phyloP scores from a whole-genome alignment of 2,329 filamentous ascomycete species.

The Botrytis medusae region DNA sequence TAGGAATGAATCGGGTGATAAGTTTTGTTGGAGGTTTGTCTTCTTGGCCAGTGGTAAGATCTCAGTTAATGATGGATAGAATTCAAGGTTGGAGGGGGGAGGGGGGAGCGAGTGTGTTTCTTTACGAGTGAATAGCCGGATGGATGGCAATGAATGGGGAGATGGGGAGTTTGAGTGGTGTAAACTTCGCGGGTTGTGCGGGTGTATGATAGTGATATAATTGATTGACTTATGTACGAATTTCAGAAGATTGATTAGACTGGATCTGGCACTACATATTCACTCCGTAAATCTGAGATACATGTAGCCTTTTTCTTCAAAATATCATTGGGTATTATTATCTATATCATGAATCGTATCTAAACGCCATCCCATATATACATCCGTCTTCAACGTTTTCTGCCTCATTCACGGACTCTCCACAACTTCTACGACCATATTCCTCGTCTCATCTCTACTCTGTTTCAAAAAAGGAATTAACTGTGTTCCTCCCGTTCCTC shows the following conservation, averaged over 20 bases:
- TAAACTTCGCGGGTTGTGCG: no score
- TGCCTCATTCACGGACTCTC: not conserved
- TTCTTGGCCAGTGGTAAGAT: not conserved
- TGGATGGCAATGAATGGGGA: not conserved
- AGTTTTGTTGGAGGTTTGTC: not conserved
- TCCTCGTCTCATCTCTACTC: conserved; percentile 78
- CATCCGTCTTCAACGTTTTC: not conserved
- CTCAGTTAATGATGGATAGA: not conserved
- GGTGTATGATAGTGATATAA: not conserved
- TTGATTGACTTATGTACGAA: no score
- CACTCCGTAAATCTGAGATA: not conserved
- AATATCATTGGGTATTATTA: not conserved
- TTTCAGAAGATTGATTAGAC: not conserved
- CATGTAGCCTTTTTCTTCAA: not conserved
- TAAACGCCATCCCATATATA: not conserved
- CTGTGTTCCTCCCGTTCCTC: conserved; percentile 83
- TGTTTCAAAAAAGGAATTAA: conserved; percentile 89
- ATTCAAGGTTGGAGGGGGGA: no score
- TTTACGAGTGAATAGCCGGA: not conserved
- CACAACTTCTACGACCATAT: conserved; percentile 22
- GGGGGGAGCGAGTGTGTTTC: no score
- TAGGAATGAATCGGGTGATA: not conserved
- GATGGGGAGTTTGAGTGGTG: not conserved
- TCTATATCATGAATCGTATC: not conserved
- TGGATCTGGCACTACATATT: not conserved